A percentile compares a stretch with the other conserved stretches of the same genome.
phyloP scores from a whole-genome alignment of 495 filamentous ascomycete genomes.

The Echria macrotheca region DNA sequence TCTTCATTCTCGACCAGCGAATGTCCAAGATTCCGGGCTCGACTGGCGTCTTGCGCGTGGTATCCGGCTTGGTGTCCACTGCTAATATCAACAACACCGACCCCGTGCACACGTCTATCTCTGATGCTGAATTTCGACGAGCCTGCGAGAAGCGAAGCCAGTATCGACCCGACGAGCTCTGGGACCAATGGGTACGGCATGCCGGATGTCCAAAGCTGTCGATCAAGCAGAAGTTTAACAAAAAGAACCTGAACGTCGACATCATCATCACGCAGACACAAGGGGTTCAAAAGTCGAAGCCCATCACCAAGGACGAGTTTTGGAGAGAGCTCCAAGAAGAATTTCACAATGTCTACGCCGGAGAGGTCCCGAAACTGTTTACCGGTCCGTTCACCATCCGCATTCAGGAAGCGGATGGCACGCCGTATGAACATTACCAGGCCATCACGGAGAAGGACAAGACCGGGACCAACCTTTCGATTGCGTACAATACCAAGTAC shows the following conservation, averaged over 20 bases:
- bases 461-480: constrained; percentile 63
- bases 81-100: constrained; percentile 71
- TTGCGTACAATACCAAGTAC: constrained; percentile 99
- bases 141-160: constrained; percentile 83
- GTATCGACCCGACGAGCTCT: constrained; percentile 78
- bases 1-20: constrained; percentile 89
- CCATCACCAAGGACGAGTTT: constrained; percentile 60
- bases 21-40: constrained; percentile 81
- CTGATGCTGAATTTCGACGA: constrained; percentile 66
- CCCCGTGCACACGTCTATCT: constrained; percentile 64
- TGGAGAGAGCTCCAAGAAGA: constrained; percentile 79
- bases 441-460: constrained; percentile 81
- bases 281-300: constrained; percentile 35
- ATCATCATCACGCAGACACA: constrained; percentile 86
- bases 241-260: constrained; percentile 93
- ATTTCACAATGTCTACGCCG: constrained; percentile 61
- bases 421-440: constrained; percentile 96
- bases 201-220: constrained; percentile 83
- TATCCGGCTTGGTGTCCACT: constrained; percentile 72
- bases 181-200: constrained; percentile 85
- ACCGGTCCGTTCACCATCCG: constrained; percentile 95
- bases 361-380: constrained; percentile 68
- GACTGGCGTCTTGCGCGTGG: constrained; percentile 75
- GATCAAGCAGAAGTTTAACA: constrained; percentile 87
- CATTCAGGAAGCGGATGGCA: constrained; percentile 97